phyloP scores from a whole-genome alignment of 257 asterid species.

The Solanum bulbocastanum region DNA sequence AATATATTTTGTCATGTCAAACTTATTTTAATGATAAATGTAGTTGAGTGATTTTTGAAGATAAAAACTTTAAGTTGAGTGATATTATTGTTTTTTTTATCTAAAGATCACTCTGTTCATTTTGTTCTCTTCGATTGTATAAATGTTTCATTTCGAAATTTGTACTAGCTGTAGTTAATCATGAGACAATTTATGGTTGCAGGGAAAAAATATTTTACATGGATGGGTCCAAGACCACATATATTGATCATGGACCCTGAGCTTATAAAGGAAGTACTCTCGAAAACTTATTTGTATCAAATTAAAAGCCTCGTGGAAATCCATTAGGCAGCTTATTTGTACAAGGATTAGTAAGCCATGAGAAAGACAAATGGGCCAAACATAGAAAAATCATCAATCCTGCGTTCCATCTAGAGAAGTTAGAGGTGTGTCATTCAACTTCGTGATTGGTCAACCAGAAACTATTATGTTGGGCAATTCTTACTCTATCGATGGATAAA shows the following conservation, averaged over 20 bases:
- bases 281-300: conserved; percentile 14
- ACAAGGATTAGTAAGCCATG: conserved; percentile 23
- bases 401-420: background rate
- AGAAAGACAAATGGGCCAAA: conserved; percentile 46
- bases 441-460: background rate
- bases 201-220: conserved; percentile 32
- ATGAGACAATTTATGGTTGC: background rate
- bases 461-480: background rate
- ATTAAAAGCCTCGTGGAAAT: conserved; percentile 13
- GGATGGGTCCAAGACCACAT: conserved; percentile 50
- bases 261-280: conserved; percentile 33
- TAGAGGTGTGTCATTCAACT: background rate
- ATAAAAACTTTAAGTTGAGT: too few species aligned
- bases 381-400: conserved; percentile 36
- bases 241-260: conserved; percentile 32
- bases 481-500: background rate
- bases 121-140: background rate
- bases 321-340: conserved; percentile 27
- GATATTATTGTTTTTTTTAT: background rate
- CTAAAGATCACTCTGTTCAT: background rate
- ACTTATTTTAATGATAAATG: too few species aligned
- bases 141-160: background rate
- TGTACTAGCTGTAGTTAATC: background rate
- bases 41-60: too few species aligned
- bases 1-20: too few species aligned